These are phyloP conservation scores for Pyropia yezoensis DNA, from an alignment of 23 red algal species.

Conservation along the genomic window DNA sequence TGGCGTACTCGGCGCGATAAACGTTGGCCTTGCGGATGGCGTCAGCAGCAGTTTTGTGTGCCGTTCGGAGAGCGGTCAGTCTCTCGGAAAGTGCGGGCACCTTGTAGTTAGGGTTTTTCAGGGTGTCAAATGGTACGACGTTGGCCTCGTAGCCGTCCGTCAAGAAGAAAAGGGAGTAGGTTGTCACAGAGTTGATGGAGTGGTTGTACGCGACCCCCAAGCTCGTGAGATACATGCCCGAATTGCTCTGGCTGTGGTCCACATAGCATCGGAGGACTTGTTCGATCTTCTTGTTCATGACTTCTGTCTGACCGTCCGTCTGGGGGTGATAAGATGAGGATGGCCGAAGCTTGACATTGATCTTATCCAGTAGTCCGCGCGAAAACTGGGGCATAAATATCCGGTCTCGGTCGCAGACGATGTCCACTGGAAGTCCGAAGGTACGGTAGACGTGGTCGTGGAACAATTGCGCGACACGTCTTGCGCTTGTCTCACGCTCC, in stretches of 20 bases:
- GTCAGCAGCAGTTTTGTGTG: too few species aligned
- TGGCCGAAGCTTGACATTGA: background rate
- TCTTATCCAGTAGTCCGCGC: conserved; percentile 6
- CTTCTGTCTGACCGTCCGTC: conserved; percentile 7
- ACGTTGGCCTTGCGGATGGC: too few species aligned
- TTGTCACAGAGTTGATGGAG: conserved; percentile 2
- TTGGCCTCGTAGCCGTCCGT: too few species aligned
- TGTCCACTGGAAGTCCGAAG: background rate
- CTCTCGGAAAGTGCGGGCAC: too few species aligned
- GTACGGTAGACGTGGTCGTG: conserved; percentile 3
- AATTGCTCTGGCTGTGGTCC: conserved; percentile 2
- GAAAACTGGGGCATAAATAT: conserved; percentile 4
- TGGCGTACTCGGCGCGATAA: too few species aligned
- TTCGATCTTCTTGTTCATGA: conserved; percentile 29
- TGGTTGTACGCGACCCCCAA: conserved; percentile 5
- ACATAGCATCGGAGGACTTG: conserved; percentile 14
- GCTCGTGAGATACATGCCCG: conserved; percentile 3
- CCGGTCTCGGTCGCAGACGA: conserved; percentile 9
- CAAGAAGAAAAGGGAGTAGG: background rate
- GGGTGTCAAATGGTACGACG: too few species aligned
- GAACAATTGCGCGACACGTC: background rate
- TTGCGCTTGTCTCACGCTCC: background rate
- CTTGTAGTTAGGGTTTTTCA: background rate
- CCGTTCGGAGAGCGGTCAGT: too few species aligned
- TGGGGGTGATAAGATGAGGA: conserved; percentile 16